These are phyloP conservation scores for Aureobasidium zeae DNA, from an alignment of 2,329 filamentous ascomycete species.

Conservation along the genomic window DNA sequence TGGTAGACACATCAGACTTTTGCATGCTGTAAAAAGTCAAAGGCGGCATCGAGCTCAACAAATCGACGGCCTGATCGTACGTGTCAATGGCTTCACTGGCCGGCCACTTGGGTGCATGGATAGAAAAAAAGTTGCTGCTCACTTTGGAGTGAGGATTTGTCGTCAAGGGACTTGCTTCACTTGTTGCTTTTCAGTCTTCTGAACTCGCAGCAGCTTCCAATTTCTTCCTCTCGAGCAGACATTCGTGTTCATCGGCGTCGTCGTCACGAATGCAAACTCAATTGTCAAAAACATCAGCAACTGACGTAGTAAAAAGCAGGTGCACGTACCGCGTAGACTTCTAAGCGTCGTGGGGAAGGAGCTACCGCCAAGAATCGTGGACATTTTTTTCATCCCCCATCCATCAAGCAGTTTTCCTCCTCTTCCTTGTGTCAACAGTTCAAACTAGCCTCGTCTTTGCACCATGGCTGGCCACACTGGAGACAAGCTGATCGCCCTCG, in stretches of 20 bases:
- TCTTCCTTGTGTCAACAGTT: conserved; percentile 15
- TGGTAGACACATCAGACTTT: no score
- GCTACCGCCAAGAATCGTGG: conserved; percentile 12
- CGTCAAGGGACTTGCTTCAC: no score
- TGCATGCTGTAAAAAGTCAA: no score
- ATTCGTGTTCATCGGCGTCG: no score
- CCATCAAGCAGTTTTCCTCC: conserved; percentile 9
- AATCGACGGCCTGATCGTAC: not conserved
- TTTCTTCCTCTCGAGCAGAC: not conserved
- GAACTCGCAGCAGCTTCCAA: not conserved
- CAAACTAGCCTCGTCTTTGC: conserved; percentile 13
- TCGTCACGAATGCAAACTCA: no score
- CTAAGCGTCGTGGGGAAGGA: conserved; percentile 1
- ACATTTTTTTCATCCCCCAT: conserved; percentile 4
- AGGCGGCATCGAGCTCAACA: conserved; percentile 12
- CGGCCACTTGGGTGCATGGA: conserved; percentile 6
- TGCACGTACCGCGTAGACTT: not conserved
- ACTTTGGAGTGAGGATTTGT: no score
- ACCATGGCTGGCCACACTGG: conserved; percentile 19
- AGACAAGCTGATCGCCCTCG: conserved; percentile 59
- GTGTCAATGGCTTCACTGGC: conserved; percentile 8
- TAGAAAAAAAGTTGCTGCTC: conserved; percentile 11
- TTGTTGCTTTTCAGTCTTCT: no score
- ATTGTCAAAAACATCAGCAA: no score
- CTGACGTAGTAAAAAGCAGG: no score